These are phyloP conservation scores for Aspergillus sclerotiicarbonarius DNA, from an alignment of 495 filamentous ascomycete genomes.

Conservation along the genomic window DNA sequence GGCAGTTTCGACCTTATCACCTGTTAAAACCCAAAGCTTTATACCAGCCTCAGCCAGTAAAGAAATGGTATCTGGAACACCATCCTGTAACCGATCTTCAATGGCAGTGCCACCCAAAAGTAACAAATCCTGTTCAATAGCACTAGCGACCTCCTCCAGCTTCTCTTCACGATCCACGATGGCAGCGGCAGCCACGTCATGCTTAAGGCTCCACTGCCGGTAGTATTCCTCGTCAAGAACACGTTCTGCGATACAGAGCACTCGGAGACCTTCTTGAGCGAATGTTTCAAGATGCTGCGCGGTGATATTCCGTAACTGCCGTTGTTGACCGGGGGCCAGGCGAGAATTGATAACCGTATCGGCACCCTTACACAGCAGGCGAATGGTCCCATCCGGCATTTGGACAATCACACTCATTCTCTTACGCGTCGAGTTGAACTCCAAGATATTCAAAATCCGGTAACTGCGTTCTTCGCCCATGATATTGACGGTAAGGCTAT, in stretches of 20 bases:
- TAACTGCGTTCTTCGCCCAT: constrained; percentile 79
- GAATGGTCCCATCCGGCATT: constrained; percentile 89
- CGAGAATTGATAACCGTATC: constrained; percentile 95
- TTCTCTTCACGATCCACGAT: constrained; percentile 86
- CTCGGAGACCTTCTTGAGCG: constrained; percentile 87
- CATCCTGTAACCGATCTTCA: constrained; percentile 92
- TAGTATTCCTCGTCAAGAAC: constrained; percentile 82
- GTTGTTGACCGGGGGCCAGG: constrained; percentile 75
- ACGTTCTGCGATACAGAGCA: constrained; percentile 83
- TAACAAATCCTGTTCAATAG: constrained; percentile 83
- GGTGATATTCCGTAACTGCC: constrained; percentile 72
- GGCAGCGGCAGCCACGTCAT: constrained; percentile 79
- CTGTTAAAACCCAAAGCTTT: constrained; percentile 96
- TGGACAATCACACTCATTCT: constrained; percentile 94
- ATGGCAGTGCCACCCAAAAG: constrained; percentile 93
- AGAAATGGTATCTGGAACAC: constrained; percentile 91
- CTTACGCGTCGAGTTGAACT: constrained; percentile 94
- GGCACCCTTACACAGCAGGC: constrained; percentile 93
- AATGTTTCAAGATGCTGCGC: constrained; percentile 94
- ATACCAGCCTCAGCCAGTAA: constrained; percentile 89
- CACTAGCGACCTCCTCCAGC: constrained; percentile 80
- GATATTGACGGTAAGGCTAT: constrained; percentile 76
- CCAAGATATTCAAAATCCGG: constrained; percentile 83
- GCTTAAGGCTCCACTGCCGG: constrained; percentile 72
- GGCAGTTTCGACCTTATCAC: constrained; percentile 96